Percentiles rank a stretch among this genome's conserved stretches.
Evolutionary conservation across 192 early-diverging fungal genomes (phyloP).

Genomic region (Coemansia sp.): DNA sequence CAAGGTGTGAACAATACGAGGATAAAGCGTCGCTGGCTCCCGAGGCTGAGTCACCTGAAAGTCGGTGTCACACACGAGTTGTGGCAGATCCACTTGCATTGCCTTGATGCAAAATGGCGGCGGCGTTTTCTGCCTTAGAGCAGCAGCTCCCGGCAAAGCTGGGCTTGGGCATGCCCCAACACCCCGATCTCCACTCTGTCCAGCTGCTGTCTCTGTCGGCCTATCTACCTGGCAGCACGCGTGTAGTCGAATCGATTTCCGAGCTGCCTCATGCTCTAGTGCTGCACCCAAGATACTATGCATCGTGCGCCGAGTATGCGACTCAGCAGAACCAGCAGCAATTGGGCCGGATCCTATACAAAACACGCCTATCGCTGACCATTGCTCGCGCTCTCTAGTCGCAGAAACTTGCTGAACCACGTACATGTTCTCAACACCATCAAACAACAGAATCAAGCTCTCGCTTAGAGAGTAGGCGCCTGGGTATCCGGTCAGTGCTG

Average conservation of each 20-base stretch:
- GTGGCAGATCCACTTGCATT: conserved; percentile 18
- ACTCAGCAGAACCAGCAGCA: conserved; percentile 24
- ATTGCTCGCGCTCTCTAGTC: neutral
- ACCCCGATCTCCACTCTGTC: neutral
- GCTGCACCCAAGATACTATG: conserved; percentile 27
- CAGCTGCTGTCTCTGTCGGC: neutral
- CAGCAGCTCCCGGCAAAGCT: neutral
- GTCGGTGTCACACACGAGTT: neutral
- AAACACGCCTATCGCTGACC: conserved; percentile 22
- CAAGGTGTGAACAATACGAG: conserved; percentile 20
- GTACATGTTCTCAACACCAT: conserved; percentile 33
- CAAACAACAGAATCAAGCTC: conserved; percentile 25
- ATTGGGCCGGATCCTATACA: conserved; percentile 28
- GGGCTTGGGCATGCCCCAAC: neutral
- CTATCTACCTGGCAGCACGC: conserved; percentile 13
- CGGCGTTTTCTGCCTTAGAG: neutral
- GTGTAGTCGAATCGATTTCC: conserved; percentile 19
- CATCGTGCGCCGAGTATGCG: conserved; percentile 10
- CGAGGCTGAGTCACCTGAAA: neutral
- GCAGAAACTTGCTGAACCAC: conserved; percentile 11
- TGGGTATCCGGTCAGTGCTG: conserved; percentile 32
- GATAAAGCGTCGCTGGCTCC: neutral
- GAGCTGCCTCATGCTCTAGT: neutral
- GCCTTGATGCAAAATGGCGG: conserved; percentile 36
- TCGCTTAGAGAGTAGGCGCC: conserved; percentile 17